Conservation (phyloP, 257 asterid species). For the Solanum virginianum region DNA sequence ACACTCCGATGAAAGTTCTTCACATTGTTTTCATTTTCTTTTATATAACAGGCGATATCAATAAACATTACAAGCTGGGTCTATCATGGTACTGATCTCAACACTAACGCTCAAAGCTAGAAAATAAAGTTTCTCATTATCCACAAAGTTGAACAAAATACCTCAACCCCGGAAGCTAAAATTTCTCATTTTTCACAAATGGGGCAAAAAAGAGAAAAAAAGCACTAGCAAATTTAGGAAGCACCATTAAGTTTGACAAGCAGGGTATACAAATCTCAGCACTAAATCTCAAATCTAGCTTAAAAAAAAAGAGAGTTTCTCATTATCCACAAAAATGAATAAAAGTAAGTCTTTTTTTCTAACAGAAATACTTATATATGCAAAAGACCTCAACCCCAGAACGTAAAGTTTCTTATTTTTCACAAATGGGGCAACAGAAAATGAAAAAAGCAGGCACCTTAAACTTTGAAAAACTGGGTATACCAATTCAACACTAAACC, state of each 20-base stretch:
- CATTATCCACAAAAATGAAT: background rate
- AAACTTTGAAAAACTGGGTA: background rate
- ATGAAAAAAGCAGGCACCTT: background rate
- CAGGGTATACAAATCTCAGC: background rate
- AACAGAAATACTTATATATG: background rate
- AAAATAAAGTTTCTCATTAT: background rate
- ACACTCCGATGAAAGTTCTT: background rate
- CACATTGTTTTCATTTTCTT: background rate
- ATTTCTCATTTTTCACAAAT: background rate
- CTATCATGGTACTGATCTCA: background rate
- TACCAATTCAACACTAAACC: background rate
- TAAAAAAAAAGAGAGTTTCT: background rate
- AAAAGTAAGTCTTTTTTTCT: background rate
- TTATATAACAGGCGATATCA: background rate
- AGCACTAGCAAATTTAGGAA: background rate
- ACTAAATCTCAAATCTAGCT: background rate
- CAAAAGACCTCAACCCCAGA: background rate
- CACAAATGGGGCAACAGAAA: background rate
- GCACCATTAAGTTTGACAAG: background rate
- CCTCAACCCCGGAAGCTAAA: background rate
- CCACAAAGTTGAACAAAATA: background rate
- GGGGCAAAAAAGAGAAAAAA: background rate
- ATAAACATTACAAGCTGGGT: background rate
- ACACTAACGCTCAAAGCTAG: background rate
- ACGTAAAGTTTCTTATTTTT: background rate